Evolutionary conservation across 176 grass and related monocot species (phyloP).

Genomic region (Oryza meridionalis): DNA sequence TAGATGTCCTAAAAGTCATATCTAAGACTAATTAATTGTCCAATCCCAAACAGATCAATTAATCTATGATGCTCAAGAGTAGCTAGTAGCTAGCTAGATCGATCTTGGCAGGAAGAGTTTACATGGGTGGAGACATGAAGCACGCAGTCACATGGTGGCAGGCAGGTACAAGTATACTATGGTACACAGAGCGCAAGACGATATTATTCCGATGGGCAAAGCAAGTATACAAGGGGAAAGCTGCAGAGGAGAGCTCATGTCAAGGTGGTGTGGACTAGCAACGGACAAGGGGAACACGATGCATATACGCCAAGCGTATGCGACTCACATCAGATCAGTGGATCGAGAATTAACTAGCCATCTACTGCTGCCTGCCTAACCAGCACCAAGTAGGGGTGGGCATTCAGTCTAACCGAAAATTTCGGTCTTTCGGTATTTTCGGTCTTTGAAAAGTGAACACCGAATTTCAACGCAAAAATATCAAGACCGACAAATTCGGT

Average conservation of each 20-base stretch:
- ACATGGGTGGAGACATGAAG: neutral
- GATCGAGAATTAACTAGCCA: neutral
- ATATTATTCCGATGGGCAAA: neutral
- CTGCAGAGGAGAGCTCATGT: constrained; percentile 2
- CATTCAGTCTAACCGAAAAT: no score
- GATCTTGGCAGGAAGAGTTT: constrained; percentile 18
- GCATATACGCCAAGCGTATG: neutral
- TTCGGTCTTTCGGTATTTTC: no score
- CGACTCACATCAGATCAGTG: neutral
- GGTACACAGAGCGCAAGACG: neutral
- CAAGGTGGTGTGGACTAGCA: constrained; percentile 1
- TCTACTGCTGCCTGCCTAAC: neutral
- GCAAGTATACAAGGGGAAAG: constrained; percentile 47
- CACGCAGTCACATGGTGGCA: constrained; percentile 36
- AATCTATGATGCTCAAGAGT: neutral
- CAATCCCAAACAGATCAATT: neutral
- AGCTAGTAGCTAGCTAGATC: neutral
- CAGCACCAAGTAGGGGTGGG: no score
- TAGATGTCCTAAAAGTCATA: neutral
- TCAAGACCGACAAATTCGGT: no score
- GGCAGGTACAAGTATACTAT: neutral
- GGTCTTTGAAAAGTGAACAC: no score
- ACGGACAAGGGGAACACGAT: constrained; percentile 37
- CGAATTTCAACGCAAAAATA: no score
- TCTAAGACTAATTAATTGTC: neutral